Evolutionary conservation across 805 yeast genomes (phyloP), one percentile per base, ranked within the genome.

Genomic region (Danielozyma ontarioensis): DNA sequence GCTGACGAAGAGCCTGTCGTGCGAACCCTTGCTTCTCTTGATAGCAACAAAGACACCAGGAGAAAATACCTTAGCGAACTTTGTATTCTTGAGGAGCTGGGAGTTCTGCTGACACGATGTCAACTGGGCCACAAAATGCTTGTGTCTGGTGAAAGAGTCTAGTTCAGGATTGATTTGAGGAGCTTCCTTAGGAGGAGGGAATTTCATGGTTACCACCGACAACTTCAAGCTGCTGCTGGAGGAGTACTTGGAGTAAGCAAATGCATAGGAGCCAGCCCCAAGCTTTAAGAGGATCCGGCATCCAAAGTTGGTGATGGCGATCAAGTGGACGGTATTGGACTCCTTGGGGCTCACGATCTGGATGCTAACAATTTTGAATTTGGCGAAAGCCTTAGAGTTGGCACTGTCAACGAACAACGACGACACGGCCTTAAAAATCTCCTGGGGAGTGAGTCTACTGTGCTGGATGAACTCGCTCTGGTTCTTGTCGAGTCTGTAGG

Each of bases 1-100:
- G 29, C 90, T 70, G 3, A 83, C 80, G 54, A 83, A 87, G 15
- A 86, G 57, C 34, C 72, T 71, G 39, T 66, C 71, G 22, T 19
- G 22, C 4, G 68, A 59, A 28, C 53, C 53, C 33, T 59, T 62
- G 3, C 68, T 63, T 32, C 74, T 72, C 35, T 64, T 64, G 10
- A 81, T 83, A 25, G 85, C 81, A 39, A 89, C 69, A 48, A 79
- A 89, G 3, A 87, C 79, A n/a, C 95, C 95, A 1, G 96, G 96
- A 14, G 94, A 78, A 19, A 86, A 66, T 10, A 89, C 65, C 21
- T 74, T 70, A 17, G 83, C 70, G 8, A 77, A 64, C 26, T 72
- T 64, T 17, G 83, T 70, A 28, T 81, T 74, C 38, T 71, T 73
- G 36, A 80, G 62, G 30, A 87, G 69, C 57, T 53, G 83, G 67